Base-by-base conservation (phyloP, 768 basidiomycete species). In the Candolleomyces eurysporus region DNA sequence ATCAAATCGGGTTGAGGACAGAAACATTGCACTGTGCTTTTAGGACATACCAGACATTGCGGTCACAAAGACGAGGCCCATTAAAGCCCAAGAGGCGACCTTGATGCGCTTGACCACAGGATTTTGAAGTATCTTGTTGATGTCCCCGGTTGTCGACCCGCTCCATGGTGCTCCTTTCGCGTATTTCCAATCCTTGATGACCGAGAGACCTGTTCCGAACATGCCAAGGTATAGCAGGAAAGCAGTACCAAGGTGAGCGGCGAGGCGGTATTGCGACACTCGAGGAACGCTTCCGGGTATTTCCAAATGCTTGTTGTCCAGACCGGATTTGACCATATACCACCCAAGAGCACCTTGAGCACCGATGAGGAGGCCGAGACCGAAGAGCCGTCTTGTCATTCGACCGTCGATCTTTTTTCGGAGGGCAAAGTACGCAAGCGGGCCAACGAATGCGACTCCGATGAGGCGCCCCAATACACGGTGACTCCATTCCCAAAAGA, bases 321-420 rank as follows among this genome's bases (percentile, higher is more conserved):
- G 80, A 1, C 97, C 97, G 13, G 95, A 98, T 72, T 96, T 91
- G 59, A 99, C 97, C 97, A 99, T 99, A 79, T 98, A 98, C 97
- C 97, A 99, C 30, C 97, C 97, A 19, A 99, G 81, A 19, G 84
- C 81, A 50, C 97, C 97, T 74, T 99, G 95, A 19, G 86, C 88
- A 31, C 95, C 97, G 55, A 99, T 89, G 36, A 98, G 84, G 0
- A 87, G 69, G 0, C 89, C 90, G 64, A 98, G 82, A 2, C 84
- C 88, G 14, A 84, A 73, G 22, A 97, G 83, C 63, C 86, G 84
- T n/a, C 73, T 67, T 1, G 87, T 83, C 61, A 94, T 79, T 0
- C 82, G 71, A 2, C 79, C 75, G 5, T 92, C 80, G 31, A 98
- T 87, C 63, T 85, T 84, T 63, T 86, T 88, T 45, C 86, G 83